Conservation (phyloP, 768 basidiomycete species). For the Boletus fagicola region DNA sequence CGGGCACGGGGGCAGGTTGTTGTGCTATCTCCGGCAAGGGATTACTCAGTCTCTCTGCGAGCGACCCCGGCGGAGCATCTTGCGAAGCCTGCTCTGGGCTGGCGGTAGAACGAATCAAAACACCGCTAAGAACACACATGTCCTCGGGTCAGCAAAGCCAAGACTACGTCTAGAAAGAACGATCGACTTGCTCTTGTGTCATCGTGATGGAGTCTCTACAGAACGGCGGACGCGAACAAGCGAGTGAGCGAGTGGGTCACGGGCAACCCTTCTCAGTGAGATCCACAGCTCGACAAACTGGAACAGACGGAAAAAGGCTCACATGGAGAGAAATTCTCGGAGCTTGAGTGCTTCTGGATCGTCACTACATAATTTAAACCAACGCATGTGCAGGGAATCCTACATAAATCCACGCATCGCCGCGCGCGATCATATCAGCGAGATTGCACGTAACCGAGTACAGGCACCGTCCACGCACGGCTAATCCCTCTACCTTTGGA, state of each 20-base stretch:
- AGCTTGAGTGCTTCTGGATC: conserved; percentile 26
- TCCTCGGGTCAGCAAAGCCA: conserved; percentile 10
- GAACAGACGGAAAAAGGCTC: neutral
- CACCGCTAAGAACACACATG: conserved; percentile 12
- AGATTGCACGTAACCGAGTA: neutral
- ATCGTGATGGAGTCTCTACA: conserved; percentile 23
- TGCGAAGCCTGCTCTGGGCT: neutral
- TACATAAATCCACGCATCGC: neutral
- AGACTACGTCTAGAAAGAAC: neutral
- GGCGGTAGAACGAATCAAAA: conserved; percentile 13
- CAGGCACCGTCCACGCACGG: conserved; percentile 9
- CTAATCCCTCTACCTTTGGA: neutral
- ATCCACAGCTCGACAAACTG: neutral
- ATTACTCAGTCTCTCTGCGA: neutral
- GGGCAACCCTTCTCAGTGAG: conserved; percentile 4
- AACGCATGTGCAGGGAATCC: conserved; percentile 27
- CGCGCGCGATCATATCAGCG: neutral
- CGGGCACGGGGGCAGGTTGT: neutral
- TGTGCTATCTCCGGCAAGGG: neutral
- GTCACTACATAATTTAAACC: conserved; percentile 24
- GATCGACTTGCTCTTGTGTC: conserved; percentile 23
- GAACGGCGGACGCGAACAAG: neutral
- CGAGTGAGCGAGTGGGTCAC: neutral
- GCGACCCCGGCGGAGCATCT: conserved; percentile 1
- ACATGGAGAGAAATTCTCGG: conserved; percentile 31